Evolutionary conservation across 2,329 filamentous ascomycete species (phyloP).

Genomic region (Setomelanomma holmii): DNA sequence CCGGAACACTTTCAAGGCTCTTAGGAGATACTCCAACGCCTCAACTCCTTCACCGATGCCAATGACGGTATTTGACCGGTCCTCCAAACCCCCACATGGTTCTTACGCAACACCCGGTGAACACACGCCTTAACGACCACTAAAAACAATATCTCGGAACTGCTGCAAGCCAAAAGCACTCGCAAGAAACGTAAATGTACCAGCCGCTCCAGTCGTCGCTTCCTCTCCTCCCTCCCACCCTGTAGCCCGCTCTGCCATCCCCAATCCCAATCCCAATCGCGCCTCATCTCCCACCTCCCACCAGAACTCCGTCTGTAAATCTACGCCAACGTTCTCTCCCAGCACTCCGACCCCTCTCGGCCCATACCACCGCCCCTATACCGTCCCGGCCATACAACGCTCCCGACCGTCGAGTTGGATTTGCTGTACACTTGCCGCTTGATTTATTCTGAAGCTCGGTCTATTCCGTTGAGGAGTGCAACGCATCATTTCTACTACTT

Average conservation of each 20-base stretch:
- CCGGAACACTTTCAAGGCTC: too few species aligned
- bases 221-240: slow-evolving; percentile 23
- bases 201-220: slow-evolving; percentile 21
- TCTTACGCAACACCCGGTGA: too few species aligned
- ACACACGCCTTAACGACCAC: too few species aligned
- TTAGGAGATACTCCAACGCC: too few species aligned
- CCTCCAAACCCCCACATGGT: too few species aligned
- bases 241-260: slow-evolving; percentile 19
- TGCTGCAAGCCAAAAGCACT: neutral
- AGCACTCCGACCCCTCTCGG: slow-evolving; percentile 11
- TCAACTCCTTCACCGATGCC: too few species aligned
- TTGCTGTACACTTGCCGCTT: slow-evolving; percentile 50
- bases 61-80: too few species aligned
- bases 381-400: slow-evolving; percentile 38
- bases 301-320: slow-evolving; percentile 30
- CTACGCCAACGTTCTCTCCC: slow-evolving; percentile 20
- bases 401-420: slow-evolving; percentile 30
- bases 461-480: slow-evolving; percentile 41
- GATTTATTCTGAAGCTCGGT: slow-evolving; percentile 48
- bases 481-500: slow-evolving; percentile 31
- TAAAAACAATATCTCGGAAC: too few species aligned
- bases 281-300: slow-evolving; percentile 31
- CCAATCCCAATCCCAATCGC: slow-evolving; percentile 31
- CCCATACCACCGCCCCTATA: slow-evolving; percentile 18
- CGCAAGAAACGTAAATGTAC: slow-evolving; percentile 16